phyloP scores from a whole-genome alignment of 106 monocot species.

The Agapanthus africanus region DNA sequence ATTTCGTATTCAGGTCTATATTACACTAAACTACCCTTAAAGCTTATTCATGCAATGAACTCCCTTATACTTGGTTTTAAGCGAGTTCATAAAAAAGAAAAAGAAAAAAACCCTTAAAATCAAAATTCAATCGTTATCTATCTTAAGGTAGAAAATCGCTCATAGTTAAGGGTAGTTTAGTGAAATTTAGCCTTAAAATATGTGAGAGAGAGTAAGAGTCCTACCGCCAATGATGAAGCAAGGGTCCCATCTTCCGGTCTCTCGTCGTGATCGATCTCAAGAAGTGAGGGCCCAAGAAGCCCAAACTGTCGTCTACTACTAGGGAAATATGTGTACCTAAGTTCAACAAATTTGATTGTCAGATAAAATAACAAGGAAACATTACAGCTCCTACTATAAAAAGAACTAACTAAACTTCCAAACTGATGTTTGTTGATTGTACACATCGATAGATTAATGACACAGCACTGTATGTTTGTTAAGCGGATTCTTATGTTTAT shows the following conservation, averaged over 20 bases:
- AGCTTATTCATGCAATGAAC: too few relatives aligned
- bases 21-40: too few relatives aligned
- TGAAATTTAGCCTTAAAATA: too few relatives aligned
- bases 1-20: too few relatives aligned
- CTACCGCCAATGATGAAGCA: constrained; percentile 64
- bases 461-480: background rate
- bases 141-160: too few relatives aligned
- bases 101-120: too few relatives aligned
- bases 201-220: background rate
- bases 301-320: constrained; percentile 84
- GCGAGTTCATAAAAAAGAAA: background rate
- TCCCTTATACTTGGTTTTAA: too few relatives aligned
- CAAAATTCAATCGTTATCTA: too few relatives aligned
- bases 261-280: constrained; percentile 87
- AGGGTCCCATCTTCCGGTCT: constrained; percentile 88
- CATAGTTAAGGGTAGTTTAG: too few relatives aligned
- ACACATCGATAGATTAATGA: background rate
- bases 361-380: background rate
- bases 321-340: constrained; percentile 90
- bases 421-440: background rate
- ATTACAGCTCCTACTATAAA: too few relatives aligned
- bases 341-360: background rate
- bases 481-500: background rate
- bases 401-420: too few relatives aligned
- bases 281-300: constrained; percentile 79